Conservation (phyloP, 2,329 filamentous ascomycete genomes). For the Hypocreales sp. region DNA sequence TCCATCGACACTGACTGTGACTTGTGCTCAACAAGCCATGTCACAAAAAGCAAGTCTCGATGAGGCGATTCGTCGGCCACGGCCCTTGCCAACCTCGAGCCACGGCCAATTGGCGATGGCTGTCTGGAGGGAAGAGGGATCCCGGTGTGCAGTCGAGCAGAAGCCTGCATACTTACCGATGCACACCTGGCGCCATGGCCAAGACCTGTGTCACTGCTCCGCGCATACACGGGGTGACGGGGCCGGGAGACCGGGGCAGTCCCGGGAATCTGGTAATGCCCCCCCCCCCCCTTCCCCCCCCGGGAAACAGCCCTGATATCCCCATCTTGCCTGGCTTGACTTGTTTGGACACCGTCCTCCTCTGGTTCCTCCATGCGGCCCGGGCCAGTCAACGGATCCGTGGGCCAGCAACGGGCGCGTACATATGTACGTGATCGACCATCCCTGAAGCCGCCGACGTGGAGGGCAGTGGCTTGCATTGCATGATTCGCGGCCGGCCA, state of each 20-base stretch:
- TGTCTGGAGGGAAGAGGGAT: slow-evolving; percentile 1
- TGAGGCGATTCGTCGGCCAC: slow-evolving; percentile 1
- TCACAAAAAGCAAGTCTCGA: slow-evolving; percentile 4
- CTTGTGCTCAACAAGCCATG: no score
- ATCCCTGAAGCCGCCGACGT: slow-evolving; percentile 2
- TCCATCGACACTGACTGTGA: slow-evolving; percentile 1
- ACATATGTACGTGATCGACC: slow-evolving; percentile 4
- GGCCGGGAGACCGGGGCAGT: slow-evolving; percentile 1
- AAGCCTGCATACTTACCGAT: slow-evolving; percentile 2
- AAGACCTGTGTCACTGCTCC: slow-evolving; percentile 1
- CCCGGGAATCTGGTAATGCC: slow-evolving; percentile 4
- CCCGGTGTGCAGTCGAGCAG: slow-evolving; percentile 2
- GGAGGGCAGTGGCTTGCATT: slow-evolving; percentile 3
- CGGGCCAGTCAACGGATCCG: slow-evolving; percentile 1
- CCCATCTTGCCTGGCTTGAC: no score
- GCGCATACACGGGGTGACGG: no score
- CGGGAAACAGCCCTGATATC: no score
- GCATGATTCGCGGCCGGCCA: not conserved
- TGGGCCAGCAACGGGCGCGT: slow-evolving; percentile 3
- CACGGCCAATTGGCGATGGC: slow-evolving; percentile 1
- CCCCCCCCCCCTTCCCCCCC: no score
- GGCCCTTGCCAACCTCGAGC: no score
- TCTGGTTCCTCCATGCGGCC: no score
- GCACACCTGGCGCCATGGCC: slow-evolving; percentile 1
- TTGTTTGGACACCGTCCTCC: no score